Percentiles rank a stretch among this genome's conserved stretches.
Evolutionary conservation across 2,329 filamentous ascomycete species (phyloP).

Genomic region (Trichoderma afroharzianum): DNA sequence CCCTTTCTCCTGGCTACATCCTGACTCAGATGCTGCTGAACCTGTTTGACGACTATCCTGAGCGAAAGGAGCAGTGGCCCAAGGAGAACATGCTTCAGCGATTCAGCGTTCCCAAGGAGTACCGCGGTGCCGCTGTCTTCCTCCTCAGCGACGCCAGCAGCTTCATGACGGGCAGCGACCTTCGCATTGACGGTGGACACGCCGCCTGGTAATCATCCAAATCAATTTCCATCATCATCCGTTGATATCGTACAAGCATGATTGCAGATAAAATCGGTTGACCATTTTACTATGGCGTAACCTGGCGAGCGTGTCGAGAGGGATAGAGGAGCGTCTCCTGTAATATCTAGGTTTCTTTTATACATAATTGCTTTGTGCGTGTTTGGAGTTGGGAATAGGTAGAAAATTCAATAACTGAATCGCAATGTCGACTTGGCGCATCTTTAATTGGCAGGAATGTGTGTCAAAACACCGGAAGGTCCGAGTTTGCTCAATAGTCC

Average conservation of each 20-base stretch:
- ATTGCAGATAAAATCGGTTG: not conserved
- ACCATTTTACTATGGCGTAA: not conserved
- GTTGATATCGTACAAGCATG: not conserved
- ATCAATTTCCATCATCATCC: not conserved
- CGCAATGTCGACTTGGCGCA: not conserved
- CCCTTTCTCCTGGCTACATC: conserved; percentile 76
- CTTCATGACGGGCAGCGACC: conserved; percentile 72
- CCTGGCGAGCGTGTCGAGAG: not conserved
- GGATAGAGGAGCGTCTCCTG: not conserved
- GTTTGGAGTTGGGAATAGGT: conserved; percentile 8
- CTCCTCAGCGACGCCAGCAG: conserved; percentile 66
- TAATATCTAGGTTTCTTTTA: not conserved
- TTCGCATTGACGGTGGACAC: conserved; percentile 71
- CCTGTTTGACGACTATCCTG: conserved; percentile 72
- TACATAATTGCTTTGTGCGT: not conserved
- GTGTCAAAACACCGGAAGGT: conserved; percentile 36
- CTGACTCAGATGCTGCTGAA: conserved; percentile 79
- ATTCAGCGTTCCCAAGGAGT: conserved; percentile 65
- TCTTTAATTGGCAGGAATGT: conserved; percentile 29
- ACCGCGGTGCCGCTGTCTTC: conserved; percentile 69
- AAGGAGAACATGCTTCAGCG: conserved; percentile 80
- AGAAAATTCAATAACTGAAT: not conserved
- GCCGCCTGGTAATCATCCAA: conserved; percentile 47
- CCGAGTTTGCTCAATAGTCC: conserved; percentile 47
- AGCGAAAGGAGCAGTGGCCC: conserved; percentile 65